These are phyloP conservation scores for Cadophora gregata DNA, from an alignment of 2,329 filamentous ascomycete species.

Conservation along the genomic window DNA sequence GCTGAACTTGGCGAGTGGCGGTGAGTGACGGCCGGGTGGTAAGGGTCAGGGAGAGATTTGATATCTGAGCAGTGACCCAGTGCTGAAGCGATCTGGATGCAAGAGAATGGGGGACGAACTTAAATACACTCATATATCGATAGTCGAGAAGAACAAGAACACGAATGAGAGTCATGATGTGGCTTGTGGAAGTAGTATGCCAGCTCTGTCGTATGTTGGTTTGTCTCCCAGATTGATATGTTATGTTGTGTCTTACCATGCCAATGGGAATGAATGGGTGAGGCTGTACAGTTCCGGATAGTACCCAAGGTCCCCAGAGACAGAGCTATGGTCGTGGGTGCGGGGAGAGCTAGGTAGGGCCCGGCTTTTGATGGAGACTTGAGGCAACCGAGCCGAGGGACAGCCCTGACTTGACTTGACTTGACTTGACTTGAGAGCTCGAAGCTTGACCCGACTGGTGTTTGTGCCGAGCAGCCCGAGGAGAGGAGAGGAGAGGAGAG, in stretches of 20 bases:
- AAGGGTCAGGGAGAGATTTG: background rate
- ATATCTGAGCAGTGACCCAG: background rate
- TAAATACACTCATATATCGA: background rate
- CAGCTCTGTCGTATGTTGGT: background rate
- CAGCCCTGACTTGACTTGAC: background rate
- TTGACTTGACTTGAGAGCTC: background rate
- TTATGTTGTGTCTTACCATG: conserved; percentile 2
- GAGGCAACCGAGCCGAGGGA: background rate
- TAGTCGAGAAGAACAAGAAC: background rate
- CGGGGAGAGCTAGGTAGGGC: background rate
- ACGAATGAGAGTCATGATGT: background rate
- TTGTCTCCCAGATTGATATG: too few species aligned
- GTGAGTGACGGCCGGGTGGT: conserved; percentile 10
- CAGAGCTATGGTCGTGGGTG: background rate
- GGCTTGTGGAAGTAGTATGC: background rate
- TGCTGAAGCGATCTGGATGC: background rate
- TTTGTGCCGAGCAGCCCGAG: background rate
- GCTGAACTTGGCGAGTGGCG: conserved; percentile 9
- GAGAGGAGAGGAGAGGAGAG: background rate
- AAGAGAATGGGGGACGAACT: background rate
- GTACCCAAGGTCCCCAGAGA: background rate
- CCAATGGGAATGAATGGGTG: background rate
- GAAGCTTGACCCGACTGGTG: background rate
- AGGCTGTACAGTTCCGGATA: background rate
- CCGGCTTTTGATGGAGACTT: conserved; percentile 3